Base-by-base conservation (phyloP, 2,329 filamentous ascomycete genomes). In the Pseudocercospora macadamiae region DNA sequence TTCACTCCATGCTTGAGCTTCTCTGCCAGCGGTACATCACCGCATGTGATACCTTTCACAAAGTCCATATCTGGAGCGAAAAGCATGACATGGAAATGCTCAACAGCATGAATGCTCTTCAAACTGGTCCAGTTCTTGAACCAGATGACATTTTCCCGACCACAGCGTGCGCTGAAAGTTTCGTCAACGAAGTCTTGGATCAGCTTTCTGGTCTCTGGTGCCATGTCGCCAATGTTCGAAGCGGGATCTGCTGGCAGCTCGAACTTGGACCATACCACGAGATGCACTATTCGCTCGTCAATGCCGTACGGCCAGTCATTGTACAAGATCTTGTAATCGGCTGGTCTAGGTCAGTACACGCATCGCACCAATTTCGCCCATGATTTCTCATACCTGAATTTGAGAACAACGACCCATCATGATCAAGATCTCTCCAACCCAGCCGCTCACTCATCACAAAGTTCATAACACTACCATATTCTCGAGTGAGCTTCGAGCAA, bases 251-350 rank as follows among this genome's bases (percentile, higher is more conserved):
- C 89, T 54, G 86, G 82, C 21, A 97, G 79, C 48, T 83, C 81
- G 70, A 96, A 96, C 75, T 96, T 96, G 48, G 90, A 95, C 93
- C 93, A 97, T 10, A 96, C 86, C 4, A 96, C 90, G 2, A 97
- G 79, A 72, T 97, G 93, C 14, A 90, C 84, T 64, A 96, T 93
- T 52, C 83, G 81, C 47, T 79, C 71, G 67, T 95, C 91, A 54
- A 97, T 81, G 0, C 91, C 92, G 70, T 97, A 97, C 0, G 93
- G 93, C 90, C 92, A 97, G 80, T 97, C 93, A 71, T 97, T 97
- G 76, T 84, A 85, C 37, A 96, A 74, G 48, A 96, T 87, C 73
- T 86, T 91, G 68, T 88, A 77, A 42, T 61, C 55, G n/a, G 55
- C 55, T 65, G 53, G n/a, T n/a, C n/a, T n/a, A 34, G 2, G 44